Evolutionary conservation across 768 basidiomycete species (phyloP).

Genomic region (Hypholoma fasciculare): DNA sequence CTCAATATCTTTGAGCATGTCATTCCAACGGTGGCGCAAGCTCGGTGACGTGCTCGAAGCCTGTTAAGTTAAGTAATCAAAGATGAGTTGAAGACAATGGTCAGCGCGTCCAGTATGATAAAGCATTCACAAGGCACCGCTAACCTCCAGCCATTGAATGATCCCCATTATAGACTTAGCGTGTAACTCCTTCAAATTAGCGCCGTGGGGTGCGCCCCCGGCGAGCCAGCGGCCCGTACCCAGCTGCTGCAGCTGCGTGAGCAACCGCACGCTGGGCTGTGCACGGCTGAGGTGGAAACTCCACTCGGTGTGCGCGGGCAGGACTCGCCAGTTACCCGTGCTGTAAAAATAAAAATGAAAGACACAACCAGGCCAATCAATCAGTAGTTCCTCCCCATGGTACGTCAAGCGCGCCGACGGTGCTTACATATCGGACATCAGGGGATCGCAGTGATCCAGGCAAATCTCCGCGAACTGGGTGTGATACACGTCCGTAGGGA

Average conservation of each 20-base stretch:
- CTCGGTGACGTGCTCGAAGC: too few relatives aligned
- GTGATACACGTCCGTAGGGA: slow-evolving; percentile 11
- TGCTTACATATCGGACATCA: slow-evolving; percentile 10
- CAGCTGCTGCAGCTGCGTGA: slow-evolving; percentile 1
- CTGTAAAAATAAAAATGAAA: not conserved
- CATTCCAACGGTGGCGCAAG: too few relatives aligned
- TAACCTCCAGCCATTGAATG: too few relatives aligned
- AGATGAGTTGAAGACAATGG: too few relatives aligned
- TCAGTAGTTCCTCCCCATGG: not conserved
- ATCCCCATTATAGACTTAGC: too few relatives aligned
- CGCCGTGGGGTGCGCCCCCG: too few relatives aligned
- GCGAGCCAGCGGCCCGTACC: not conserved
- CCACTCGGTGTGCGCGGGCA: slow-evolving; percentile 14
- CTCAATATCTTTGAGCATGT: too few relatives aligned
- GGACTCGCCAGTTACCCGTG: slow-evolving; percentile 6
- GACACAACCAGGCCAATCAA: not conserved
- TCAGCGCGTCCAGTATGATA: too few relatives aligned
- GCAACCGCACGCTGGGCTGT: slow-evolving; percentile 1
- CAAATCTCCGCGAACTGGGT: slow-evolving; percentile 18
- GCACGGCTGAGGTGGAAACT: slow-evolving; percentile 13
- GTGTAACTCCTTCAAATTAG: not conserved
- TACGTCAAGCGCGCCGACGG: not conserved
- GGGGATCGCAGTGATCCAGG: slow-evolving; percentile 12
- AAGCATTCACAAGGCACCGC: too few relatives aligned
- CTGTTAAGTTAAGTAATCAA: too few relatives aligned